These are phyloP conservation scores for Hapsidospora chrysogenum DNA, from an alignment of 495 filamentous ascomycete genomes.

Conservation along the genomic window DNA sequence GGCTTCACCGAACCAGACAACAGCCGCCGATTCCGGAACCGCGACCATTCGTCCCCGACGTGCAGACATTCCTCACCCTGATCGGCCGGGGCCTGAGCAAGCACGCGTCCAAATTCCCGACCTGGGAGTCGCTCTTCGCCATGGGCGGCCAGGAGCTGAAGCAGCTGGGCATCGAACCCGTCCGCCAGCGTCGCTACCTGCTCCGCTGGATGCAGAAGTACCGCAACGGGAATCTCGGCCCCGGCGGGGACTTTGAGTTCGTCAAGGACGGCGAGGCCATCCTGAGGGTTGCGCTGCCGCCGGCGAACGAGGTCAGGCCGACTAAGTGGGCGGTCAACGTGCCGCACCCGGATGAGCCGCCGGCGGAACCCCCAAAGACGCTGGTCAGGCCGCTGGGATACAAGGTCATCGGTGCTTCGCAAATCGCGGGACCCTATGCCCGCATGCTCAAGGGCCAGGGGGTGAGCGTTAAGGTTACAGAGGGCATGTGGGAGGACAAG, in stretches of 20 bases:
- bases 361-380: slow-evolving; percentile 22
- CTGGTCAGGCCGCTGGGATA: slow-evolving; percentile 25
- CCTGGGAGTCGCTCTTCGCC: slow-evolving; percentile 79
- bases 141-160: slow-evolving; percentile 59
- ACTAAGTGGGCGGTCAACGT: slow-evolving; percentile 50
- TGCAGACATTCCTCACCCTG: slow-evolving; percentile 70
- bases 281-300: slow-evolving; percentile 49
- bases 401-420: slow-evolving; percentile 44
- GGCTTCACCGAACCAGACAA: slow-evolving; percentile 14
- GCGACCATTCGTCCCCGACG: slow-evolving; percentile 75
- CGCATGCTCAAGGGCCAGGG: slow-evolving; percentile 47
- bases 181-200: slow-evolving; percentile 67
- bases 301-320: slow-evolving; percentile 10
- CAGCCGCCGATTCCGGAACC: slow-evolving; percentile 42
- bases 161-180: slow-evolving; percentile 71
- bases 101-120: slow-evolving; percentile 66
- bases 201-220: slow-evolving; percentile 76
- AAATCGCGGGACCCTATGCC: slow-evolving; percentile 55
- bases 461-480: slow-evolving; percentile 49
- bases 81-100: slow-evolving; percentile 77
- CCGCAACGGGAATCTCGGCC: slow-evolving; percentile 52
- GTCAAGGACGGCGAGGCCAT: slow-evolving; percentile 59
- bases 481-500: slow-evolving; percentile 77
- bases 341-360: slow-evolving; percentile 26
- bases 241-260: slow-evolving; percentile 59